Percentiles rank a stretch among this genome's conserved stretches.
These are phyloP conservation scores for Leptomonas seymouri DNA, from an alignment of 208 protist genomes.

Conservation along the genomic window DNA sequence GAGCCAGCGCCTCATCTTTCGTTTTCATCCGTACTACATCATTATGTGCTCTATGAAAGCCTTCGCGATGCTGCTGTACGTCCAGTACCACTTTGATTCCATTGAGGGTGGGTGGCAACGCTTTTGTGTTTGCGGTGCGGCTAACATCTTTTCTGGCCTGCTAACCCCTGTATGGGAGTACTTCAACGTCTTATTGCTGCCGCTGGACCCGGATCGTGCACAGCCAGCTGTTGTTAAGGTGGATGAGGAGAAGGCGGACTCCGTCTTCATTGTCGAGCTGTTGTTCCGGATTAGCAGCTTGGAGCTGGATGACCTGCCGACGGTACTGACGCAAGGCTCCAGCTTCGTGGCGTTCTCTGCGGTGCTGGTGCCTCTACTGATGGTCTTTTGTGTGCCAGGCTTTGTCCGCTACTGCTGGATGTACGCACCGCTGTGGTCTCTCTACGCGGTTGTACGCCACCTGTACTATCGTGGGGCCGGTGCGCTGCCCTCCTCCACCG, in stretches of 20 bases:
- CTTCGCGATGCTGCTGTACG: conserved; percentile 53
- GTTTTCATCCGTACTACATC: conserved; percentile 59
- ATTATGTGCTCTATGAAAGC: conserved; percentile 54
- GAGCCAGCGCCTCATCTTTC: conserved; percentile 55
- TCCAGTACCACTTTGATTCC: conserved; percentile 61
- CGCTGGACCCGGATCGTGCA: conserved; percentile 32
- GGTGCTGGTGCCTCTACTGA: conserved; percentile 46
- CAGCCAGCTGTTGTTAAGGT: conserved; percentile 24
- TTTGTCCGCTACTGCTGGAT: conserved; percentile 42
- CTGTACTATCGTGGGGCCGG: conserved; percentile 44
- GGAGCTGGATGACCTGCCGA: conserved; percentile 58
- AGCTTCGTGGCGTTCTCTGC: conserved; percentile 61
- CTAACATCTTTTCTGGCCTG: conserved; percentile 58
- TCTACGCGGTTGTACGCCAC: conserved; percentile 37
- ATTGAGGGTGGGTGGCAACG: conserved; percentile 59
- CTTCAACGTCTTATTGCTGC: conserved; percentile 39
- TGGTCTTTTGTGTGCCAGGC: conserved; percentile 44
- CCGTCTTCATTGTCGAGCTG: conserved; percentile 59
- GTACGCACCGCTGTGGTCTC: conserved; percentile 35
- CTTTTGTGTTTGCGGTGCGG: conserved; percentile 55
- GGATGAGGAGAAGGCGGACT: conserved; percentile 52
- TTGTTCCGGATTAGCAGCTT: conserved; percentile 49
- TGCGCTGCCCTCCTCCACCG: conserved; percentile 8
- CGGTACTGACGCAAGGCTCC: conserved; percentile 58
- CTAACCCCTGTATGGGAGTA: conserved; percentile 65